Conservation (phyloP, 345 rosid genomes). For the Eucalyptus virginea region DNA sequence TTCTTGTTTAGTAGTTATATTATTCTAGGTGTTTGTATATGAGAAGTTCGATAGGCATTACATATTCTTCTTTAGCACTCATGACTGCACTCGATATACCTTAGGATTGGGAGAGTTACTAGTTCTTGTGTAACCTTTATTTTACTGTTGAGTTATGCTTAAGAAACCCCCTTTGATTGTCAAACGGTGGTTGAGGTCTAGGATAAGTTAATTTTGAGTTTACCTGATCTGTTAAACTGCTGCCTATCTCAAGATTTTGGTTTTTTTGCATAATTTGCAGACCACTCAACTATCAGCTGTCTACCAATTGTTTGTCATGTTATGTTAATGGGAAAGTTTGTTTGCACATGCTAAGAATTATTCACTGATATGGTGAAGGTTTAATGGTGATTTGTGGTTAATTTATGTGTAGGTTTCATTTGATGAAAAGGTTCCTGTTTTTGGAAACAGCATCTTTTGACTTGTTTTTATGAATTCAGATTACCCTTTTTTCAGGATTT, state of each 20-base stretch:
- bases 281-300: neutral
- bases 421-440: neutral
- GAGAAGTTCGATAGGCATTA: neutral
- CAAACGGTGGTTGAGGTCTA: neutral
- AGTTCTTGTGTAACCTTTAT: neutral
- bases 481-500: conserved; percentile 96
- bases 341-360: neutral
- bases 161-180: neutral
- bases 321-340: neutral
- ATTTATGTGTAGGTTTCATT: neutral
- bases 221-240: neutral
- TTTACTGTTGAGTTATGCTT: neutral
- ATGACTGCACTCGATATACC: neutral
- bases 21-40: neutral
- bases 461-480: conserved; percentile 28
- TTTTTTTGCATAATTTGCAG: neutral
- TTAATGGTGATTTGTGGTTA: neutral
- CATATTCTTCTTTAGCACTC: neutral
- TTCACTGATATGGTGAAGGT: neutral
- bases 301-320: neutral
- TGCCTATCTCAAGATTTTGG: neutral
- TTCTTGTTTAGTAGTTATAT: neutral
- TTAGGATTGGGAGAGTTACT: neutral
- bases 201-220: neutral
- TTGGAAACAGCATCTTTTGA: neutral